phyloP scores from a whole-genome alignment of 1,284 basidiomycete species.

The Fomes fomentarius region DNA sequence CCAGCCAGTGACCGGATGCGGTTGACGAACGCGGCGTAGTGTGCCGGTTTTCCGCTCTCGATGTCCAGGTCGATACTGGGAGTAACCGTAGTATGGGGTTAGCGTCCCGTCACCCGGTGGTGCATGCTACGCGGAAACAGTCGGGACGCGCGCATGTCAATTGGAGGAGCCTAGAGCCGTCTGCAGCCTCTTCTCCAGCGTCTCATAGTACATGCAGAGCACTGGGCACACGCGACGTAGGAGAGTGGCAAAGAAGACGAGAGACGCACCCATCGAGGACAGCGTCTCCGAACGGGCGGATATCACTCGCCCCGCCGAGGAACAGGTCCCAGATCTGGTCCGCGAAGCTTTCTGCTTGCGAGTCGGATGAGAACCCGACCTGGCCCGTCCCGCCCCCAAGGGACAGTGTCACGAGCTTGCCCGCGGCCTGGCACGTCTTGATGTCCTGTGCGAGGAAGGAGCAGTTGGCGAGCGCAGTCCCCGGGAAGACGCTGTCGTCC shows the following conservation, averaged over 20 bases:
- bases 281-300: slow-evolving; percentile 60
- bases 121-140: no score
- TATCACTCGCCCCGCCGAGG: slow-evolving; percentile 55
- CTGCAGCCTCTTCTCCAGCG: no score
- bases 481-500: slow-evolving; percentile 48
- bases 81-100: no score
- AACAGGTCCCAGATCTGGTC: slow-evolving; percentile 66
- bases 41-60: slow-evolving; percentile 55
- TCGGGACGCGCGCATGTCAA: no score
- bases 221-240: no score
- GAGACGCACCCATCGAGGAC: slow-evolving; percentile 60
- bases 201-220: no score
- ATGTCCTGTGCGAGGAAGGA: slow-evolving; percentile 52
- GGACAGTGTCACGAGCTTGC: slow-evolving; percentile 64
- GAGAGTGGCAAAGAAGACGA: no score
- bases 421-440: slow-evolving; percentile 60
- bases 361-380: slow-evolving; percentile 53
- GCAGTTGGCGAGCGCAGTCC: slow-evolving; percentile 60
- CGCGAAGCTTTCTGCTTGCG: slow-evolving; percentile 53
- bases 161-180: no score
- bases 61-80: slow-evolving; percentile 65
- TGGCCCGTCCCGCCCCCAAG: slow-evolving; percentile 61
- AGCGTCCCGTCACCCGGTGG: no score
- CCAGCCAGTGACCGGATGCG: slow-evolving; percentile 48
- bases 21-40: slow-evolving; percentile 58